Evolutionary conservation across 352 stramenopile genomes (phyloP).

Genomic region (Pythium sp.): DNA sequence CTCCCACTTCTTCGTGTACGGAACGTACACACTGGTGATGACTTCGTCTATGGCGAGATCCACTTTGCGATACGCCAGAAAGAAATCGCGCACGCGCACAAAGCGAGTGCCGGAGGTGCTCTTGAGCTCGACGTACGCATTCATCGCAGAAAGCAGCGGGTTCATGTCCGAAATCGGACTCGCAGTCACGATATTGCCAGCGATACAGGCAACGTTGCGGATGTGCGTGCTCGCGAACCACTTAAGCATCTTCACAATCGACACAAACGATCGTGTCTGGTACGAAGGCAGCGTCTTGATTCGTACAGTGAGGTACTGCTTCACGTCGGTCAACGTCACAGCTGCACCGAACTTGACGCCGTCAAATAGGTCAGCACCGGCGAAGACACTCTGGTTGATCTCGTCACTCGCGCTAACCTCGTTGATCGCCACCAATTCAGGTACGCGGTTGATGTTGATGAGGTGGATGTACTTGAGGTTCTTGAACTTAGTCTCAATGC

Average conservation of each 20-base stretch:
- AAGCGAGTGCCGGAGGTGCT: conserved; percentile 34
- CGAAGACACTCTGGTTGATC: conserved; percentile 51
- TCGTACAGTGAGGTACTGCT: conserved; percentile 47
- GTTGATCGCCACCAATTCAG: conserved; percentile 51
- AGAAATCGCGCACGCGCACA: conserved; percentile 90
- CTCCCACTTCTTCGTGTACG: conserved; percentile 84
- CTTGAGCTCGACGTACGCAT: conserved; percentile 65
- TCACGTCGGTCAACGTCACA: conserved; percentile 71
- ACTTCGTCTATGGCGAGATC: conserved; percentile 88
- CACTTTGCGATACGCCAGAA: conserved; percentile 93
- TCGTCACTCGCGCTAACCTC: conserved; percentile 33
- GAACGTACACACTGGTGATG: conserved; percentile 90
- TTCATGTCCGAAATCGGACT: conserved; percentile 98
- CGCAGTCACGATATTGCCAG: conserved; percentile 95
- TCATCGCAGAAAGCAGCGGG: conserved; percentile 89
- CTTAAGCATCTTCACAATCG: conserved; percentile 90
- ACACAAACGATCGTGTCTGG: conserved; percentile 49
- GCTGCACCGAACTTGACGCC: conserved; percentile 82
- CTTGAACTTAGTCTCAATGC: conserved; percentile 96
- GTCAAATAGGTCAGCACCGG: conserved; percentile 38
- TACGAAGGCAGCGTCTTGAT: conserved; percentile 35
- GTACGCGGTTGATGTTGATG: conserved; percentile 69
- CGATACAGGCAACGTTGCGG: conserved; percentile 94
- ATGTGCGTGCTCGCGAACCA: conserved; percentile 98
- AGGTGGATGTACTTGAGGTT: conserved; percentile 70